phyloP scores from a whole-genome alignment of 1,284 basidiomycete species.

The Schizophyllum commune region DNA sequence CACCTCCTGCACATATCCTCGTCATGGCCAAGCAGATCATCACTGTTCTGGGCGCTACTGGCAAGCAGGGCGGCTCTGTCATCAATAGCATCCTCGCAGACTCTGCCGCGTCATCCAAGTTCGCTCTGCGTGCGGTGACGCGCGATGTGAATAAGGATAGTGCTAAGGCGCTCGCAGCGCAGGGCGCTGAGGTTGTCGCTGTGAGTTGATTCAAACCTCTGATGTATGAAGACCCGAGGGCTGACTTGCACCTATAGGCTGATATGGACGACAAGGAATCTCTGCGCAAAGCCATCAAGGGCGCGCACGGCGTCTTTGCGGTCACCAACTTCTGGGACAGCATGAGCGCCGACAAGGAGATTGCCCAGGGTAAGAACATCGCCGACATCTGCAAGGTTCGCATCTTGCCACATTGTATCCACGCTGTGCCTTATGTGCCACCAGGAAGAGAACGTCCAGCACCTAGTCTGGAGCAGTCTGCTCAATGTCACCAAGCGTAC shows the following conservation, averaged over 20 bases:
- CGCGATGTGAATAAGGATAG: slow-evolving; percentile 13
- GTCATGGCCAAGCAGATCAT: slow-evolving; percentile 4
- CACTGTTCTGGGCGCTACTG: slow-evolving; percentile 18
- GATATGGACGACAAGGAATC: slow-evolving; percentile 6
- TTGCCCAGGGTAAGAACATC: slow-evolving; percentile 7
- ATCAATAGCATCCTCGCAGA: slow-evolving; percentile 10
- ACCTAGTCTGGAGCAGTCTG: slow-evolving; percentile 10
- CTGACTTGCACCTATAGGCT: not conserved
- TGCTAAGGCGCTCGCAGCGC: slow-evolving; percentile 7
- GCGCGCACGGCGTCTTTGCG: slow-evolving; percentile 8
- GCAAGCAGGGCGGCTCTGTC: slow-evolving; percentile 17
- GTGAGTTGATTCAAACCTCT: slow-evolving; percentile 1
- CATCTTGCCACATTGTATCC: no score
- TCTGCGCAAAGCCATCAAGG: slow-evolving; percentile 8
- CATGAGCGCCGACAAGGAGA: slow-evolving; percentile 3
- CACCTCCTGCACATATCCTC: no score
- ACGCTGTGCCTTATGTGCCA: no score
- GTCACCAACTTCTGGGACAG: slow-evolving; percentile 9
- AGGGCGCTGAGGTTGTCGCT: slow-evolving; percentile 14
- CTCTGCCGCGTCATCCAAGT: slow-evolving; percentile 7
- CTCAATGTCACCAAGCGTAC: not conserved
- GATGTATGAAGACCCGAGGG: no score
- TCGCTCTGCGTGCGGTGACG: slow-evolving; percentile 16
- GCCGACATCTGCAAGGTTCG: slow-evolving; percentile 7
- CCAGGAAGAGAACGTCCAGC: slow-evolving; percentile 1